Evolutionary conservation across 305 asterid genomes (phyloP).

Genomic region (Solanum hybrid): DNA sequence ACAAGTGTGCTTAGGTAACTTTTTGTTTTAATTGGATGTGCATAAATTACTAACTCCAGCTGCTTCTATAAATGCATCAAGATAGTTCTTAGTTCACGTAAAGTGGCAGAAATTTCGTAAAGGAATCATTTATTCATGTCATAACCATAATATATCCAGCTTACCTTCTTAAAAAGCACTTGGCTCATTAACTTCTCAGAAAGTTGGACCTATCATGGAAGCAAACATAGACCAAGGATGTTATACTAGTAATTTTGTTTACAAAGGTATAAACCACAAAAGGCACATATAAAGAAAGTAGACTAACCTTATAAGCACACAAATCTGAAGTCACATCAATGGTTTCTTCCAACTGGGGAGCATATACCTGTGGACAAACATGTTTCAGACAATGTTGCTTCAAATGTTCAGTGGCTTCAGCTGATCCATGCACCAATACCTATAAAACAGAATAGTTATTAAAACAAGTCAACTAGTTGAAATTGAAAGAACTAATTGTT

Average conservation of each 20-base stretch:
- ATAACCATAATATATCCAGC: background rate
- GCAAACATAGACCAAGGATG: conserved; percentile 5
- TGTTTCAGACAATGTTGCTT: conserved; percentile 81
- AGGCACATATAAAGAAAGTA: conserved; percentile 10
- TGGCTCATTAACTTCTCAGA: conserved; percentile 90
- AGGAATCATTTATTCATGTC: background rate
- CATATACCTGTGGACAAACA: conserved; percentile 86
- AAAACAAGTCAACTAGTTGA: conserved; percentile 12
- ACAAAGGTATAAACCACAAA: background rate
- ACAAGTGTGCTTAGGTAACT: background rate
- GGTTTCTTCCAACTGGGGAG: conserved; percentile 90
- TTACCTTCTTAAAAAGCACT: conserved; percentile 88
- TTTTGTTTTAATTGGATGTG: background rate
- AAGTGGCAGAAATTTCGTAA: background rate
- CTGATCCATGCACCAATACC: conserved; percentile 99
- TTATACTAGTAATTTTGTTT: background rate
- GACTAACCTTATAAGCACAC: conserved; percentile 82
- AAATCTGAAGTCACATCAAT: conserved; percentile 97
- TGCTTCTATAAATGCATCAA: background rate
- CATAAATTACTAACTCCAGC: background rate
- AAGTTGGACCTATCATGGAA: conserved; percentile 68
- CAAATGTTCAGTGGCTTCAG: conserved; percentile 97
- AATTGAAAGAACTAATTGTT: background rate
- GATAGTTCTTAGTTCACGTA: background rate
- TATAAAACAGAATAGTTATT: conserved; percentile 26